phyloP scores from a whole-genome alignment of 2,329 filamentous ascomycete genomes.

The Fusarium domesticum region DNA sequence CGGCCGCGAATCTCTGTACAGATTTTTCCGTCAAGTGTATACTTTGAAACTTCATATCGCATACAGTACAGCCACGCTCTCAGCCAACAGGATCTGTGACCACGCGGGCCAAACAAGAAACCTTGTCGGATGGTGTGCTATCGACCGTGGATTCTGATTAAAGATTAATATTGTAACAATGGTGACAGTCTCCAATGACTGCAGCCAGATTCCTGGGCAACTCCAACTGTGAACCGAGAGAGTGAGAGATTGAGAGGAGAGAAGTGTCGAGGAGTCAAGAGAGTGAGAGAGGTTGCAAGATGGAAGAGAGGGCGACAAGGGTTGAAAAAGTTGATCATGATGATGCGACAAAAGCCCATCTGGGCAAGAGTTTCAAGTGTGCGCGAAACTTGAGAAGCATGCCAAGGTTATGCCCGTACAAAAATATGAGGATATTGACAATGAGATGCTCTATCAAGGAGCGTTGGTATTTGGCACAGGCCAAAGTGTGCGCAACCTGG shows the following conservation, averaged over 20 bases:
- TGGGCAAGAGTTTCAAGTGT: background rate
- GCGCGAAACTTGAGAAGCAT: background rate
- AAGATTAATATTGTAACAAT: background rate
- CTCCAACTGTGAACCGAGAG: background rate
- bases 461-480: background rate
- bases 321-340: background rate
- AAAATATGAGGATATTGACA: background rate
- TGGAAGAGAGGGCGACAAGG: no score
- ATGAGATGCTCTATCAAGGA: background rate
- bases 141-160: conserved; percentile 8
- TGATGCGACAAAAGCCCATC: background rate
- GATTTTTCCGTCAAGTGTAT: conserved; percentile 5
- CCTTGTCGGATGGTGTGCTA: conserved; percentile 13
- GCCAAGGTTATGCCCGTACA: background rate
- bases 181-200: background rate
- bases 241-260: no score
- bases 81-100: conserved; percentile 10
- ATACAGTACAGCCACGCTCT: conserved; percentile 6
- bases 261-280: background rate
- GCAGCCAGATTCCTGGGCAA: background rate
- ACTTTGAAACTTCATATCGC: conserved; percentile 13
- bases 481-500: background rate
- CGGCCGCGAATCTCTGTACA: background rate
- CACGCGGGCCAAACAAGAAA: conserved; percentile 7
- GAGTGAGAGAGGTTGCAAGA: background rate